Evolutionary conservation across 176 grass and related monocot genomes (phyloP).

Genomic region (Aegilops longissima): DNA sequence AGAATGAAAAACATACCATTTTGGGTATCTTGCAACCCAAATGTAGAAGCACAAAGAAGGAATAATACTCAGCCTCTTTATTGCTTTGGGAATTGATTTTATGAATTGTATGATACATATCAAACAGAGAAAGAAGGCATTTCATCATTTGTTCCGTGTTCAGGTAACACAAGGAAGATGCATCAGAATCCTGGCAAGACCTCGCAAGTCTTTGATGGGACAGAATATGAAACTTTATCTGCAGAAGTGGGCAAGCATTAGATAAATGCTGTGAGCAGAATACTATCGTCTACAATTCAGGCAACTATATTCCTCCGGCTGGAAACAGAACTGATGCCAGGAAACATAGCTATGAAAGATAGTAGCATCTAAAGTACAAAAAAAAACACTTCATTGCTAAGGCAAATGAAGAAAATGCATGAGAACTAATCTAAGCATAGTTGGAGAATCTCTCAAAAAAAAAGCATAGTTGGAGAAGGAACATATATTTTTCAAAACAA

Average conservation of each 20-base stretch:
- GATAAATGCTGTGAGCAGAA: background rate
- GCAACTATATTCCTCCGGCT: constrained; percentile 17
- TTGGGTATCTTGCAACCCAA: constrained; percentile 69
- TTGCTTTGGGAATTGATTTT: constrained; percentile 40
- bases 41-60: constrained; percentile 88
- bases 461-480: constrained; percentile 15
- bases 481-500: constrained; percentile 1
- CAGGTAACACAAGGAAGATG: constrained; percentile 71
- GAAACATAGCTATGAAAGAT: background rate
- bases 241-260: constrained; percentile 28
- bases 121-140: constrained; percentile 74
- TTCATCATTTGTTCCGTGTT: constrained; percentile 93
- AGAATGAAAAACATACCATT: constrained; percentile 51
- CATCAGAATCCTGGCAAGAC: constrained; percentile 48
- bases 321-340: background rate
- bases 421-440: constrained; percentile 16
- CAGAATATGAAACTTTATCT: constrained; percentile 89
- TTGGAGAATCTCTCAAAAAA: background rate
- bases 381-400: background rate
- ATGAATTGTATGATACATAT: constrained; percentile 59
- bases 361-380: background rate
- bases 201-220: constrained; percentile 73
- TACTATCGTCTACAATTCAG: constrained; percentile 7
- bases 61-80: constrained; percentile 75
- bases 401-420: constrained; percentile 1